Evolutionary conservation across 2,329 filamentous ascomycete genomes (phyloP).

Genomic region (Botrytis fabae): DNA sequence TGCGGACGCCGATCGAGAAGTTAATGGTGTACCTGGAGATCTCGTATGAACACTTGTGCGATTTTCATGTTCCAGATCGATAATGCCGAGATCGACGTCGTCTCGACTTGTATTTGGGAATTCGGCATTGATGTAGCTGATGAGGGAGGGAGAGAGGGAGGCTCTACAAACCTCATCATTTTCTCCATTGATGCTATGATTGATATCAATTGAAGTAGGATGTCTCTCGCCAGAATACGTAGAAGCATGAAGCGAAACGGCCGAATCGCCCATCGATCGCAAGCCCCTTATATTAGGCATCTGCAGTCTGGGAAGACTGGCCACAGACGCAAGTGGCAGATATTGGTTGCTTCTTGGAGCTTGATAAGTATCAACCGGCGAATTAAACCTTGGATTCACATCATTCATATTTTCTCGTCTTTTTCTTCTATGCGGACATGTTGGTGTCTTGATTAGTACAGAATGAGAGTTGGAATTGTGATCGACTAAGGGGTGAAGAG

Average conservation of each 20-base stretch:
- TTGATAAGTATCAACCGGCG: not conserved
- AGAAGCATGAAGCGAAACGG: not conserved
- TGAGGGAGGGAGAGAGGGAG: slow-evolving; percentile 6
- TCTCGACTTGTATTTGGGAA: not conserved
- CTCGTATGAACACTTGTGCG: not conserved
- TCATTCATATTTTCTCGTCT: not conserved
- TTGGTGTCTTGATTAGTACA: not conserved
- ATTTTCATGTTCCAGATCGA: slow-evolving; percentile 18
- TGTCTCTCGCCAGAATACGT: not conserved
- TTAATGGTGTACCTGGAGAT: not conserved
- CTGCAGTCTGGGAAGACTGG: not conserved
- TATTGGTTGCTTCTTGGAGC: slow-evolving; percentile 10
- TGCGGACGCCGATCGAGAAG: not conserved
- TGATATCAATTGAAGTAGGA: not conserved
- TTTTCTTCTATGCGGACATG: slow-evolving; percentile 19
- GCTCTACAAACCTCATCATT: not conserved
- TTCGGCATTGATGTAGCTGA: not conserved
- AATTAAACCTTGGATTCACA: not conserved
- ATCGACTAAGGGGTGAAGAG: slow-evolving; percentile 17
- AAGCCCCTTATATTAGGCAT: not conserved
- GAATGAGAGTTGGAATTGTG: not conserved
- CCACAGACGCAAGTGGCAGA: slow-evolving; percentile 1
- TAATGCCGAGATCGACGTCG: slow-evolving; percentile 11
- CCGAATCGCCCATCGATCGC: not conserved
- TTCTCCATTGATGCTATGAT: not conserved